Percentiles rank a stretch among this genome's conserved stretches.
phyloP scores from a whole-genome alignment of 73 alveolate genomes.

The Symbiodinium natans region DNA sequence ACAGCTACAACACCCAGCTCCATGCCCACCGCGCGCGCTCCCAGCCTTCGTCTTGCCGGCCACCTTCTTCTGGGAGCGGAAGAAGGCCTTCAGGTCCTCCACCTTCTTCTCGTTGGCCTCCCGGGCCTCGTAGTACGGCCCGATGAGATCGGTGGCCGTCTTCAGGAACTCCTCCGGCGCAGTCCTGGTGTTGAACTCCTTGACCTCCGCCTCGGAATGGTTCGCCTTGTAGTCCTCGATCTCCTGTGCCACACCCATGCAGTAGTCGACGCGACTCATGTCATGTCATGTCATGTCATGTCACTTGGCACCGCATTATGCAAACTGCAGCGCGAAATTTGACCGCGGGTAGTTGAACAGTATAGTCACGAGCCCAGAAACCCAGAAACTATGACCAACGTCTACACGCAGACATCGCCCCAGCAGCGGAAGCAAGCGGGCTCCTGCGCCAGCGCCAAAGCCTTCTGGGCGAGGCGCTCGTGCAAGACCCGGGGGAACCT shows the following conservation, averaged over 20 bases:
- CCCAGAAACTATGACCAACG: background rate
- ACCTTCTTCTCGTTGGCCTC: background rate
- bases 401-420: no score
- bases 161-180: background rate
- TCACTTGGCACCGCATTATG: no score
- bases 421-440: background rate
- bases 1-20: background rate
- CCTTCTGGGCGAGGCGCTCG: background rate
- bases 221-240: background rate
- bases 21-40: background rate
- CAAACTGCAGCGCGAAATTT: no score
- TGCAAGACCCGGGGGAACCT: background rate
- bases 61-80: slow-evolving; percentile 8
- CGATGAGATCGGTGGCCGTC: background rate
- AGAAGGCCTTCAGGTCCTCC: background rate
- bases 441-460: background rate
- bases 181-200: background rate
- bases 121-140: background rate
- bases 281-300: no score
- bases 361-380: background rate
- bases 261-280: no score
- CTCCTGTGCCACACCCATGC: background rate
- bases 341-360: background rate
- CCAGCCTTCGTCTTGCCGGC: background rate
- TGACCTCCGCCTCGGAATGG: background rate